These are phyloP conservation scores for Colletotrichum cuscutae DNA, from an alignment of 2,329 filamentous ascomycete species.

Conservation along the genomic window DNA sequence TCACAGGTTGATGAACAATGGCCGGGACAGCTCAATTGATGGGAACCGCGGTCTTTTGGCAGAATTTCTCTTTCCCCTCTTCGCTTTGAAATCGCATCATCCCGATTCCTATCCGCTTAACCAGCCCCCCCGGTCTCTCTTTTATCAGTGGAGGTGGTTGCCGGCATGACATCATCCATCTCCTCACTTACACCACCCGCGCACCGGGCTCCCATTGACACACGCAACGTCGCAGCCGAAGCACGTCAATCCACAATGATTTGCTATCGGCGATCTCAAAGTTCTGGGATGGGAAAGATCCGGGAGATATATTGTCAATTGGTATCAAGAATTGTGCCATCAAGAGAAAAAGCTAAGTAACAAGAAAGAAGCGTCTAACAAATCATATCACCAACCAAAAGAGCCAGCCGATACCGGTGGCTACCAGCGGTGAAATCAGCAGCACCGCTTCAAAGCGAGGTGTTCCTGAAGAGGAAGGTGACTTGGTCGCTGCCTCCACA, in stretches of 20 bases:
- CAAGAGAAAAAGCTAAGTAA: not conserved
- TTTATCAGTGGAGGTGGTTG: not conserved
- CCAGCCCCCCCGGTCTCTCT: not conserved
- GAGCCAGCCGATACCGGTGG: not conserved
- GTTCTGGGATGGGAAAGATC: not conserved
- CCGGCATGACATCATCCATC: constrained; percentile 29
- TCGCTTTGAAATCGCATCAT: constrained; percentile 23
- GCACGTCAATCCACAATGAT: not conserved
- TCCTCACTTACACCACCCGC: constrained; percentile 28
- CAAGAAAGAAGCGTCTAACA: not conserved
- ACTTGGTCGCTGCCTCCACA: not conserved
- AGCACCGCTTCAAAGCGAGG: not conserved
- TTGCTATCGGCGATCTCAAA: not conserved
- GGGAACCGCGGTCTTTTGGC: not conserved
- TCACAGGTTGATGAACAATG: not conserved
- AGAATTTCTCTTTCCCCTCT: not conserved
- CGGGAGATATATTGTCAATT: not conserved
- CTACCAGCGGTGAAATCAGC: not conserved
- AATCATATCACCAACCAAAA: not conserved
- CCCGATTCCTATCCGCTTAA: not conserved
- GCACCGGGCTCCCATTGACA: not conserved
- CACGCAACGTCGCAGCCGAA: constrained; percentile 18
- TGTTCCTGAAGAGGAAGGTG: constrained; percentile 16
- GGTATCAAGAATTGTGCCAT: not conserved
- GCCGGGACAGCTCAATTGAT: accelerated